phyloP scores from a whole-genome alignment of 257 asterid genomes.

The Agastache rugosa region DNA sequence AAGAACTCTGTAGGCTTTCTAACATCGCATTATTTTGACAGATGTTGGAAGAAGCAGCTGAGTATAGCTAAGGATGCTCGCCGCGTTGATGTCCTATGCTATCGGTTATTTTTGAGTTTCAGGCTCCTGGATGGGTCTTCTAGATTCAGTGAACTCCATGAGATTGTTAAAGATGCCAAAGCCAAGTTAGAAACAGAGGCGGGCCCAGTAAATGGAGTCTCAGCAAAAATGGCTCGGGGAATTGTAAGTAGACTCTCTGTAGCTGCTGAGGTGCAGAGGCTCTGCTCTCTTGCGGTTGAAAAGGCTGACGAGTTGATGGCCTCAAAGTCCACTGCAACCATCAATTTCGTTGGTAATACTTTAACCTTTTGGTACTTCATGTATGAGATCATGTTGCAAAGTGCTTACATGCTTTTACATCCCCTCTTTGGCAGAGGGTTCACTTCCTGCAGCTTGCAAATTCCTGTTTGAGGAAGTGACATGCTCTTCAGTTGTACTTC shows the following conservation, averaged over 20 bases:
- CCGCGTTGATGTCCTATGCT: slow-evolving; percentile 77
- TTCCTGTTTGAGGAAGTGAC: slow-evolving; percentile 82
- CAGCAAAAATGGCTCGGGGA: slow-evolving; percentile 91
- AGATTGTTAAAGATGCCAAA: slow-evolving; percentile 75
- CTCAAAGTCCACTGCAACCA: slow-evolving; percentile 19
- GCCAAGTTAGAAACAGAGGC: slow-evolving; percentile 82
- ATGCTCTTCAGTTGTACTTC: slow-evolving; percentile 66
- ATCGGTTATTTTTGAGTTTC: slow-evolving; percentile 78
- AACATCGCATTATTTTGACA: slow-evolving; percentile 40
- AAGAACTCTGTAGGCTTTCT: neutral
- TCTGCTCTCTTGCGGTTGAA: slow-evolving; percentile 83
- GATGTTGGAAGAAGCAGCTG: slow-evolving; percentile 92
- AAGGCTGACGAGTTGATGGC: slow-evolving; percentile 68
- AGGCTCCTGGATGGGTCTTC: slow-evolving; percentile 85
- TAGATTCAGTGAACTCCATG: slow-evolving; percentile 78
- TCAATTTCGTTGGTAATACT: slow-evolving; percentile 20
- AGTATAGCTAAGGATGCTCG: slow-evolving; percentile 88
- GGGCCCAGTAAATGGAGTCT: slow-evolving; percentile 84
- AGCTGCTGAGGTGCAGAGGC: slow-evolving; percentile 74
- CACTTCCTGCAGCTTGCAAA: slow-evolving; percentile 86
- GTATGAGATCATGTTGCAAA: slow-evolving; percentile 23
- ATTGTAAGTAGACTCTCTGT: slow-evolving; percentile 85
- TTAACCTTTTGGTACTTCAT: slow-evolving; percentile 29
- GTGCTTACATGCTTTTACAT: slow-evolving; percentile 24
- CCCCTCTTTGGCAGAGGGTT: slow-evolving; percentile 63